phyloP scores from a whole-genome alignment of 1,284 basidiomycete species.

The Cryptococcus hybrid region DNA sequence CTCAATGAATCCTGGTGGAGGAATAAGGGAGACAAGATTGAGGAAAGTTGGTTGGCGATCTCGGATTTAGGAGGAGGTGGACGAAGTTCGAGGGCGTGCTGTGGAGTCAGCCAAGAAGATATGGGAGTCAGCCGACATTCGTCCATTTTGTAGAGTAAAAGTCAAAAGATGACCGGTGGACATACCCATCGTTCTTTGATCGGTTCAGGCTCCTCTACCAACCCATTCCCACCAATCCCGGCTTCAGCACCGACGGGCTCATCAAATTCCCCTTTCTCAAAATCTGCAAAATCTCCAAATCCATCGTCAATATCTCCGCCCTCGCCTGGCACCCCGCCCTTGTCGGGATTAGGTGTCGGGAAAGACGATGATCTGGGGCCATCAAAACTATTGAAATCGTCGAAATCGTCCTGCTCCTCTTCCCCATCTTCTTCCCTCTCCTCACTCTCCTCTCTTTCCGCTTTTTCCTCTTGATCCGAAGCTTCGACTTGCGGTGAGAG shows the following conservation, averaged over 20 bases:
- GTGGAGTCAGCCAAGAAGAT: neutral
- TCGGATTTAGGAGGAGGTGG: slow-evolving; percentile 61
- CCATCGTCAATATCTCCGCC: slow-evolving; percentile 30
- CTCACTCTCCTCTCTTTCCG: neutral
- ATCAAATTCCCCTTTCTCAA: slow-evolving; percentile 52
- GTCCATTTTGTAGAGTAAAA: neutral
- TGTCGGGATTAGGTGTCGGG: too few relatives aligned
- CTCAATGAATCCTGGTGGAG: slow-evolving; percentile 56
- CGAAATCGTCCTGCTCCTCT: slow-evolving; percentile 66
- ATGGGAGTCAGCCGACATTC: neutral
- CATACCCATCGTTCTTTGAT: slow-evolving; percentile 15
- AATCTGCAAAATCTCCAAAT: slow-evolving; percentile 69
- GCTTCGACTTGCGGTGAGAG: too few relatives aligned
- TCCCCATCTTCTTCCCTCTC: neutral
- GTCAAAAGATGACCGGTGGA: neutral
- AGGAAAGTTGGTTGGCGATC: slow-evolving; percentile 62
- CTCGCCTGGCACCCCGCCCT: too few relatives aligned
- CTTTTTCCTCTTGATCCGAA: neutral
- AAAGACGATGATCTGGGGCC: too few relatives aligned
- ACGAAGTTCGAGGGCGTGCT: slow-evolving; percentile 65
- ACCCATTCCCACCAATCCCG: neutral
- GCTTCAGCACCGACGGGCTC: slow-evolving; percentile 21
- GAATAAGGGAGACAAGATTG: slow-evolving; percentile 67
- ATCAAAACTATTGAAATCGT: slow-evolving; percentile 51
- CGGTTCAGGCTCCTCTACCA: slow-evolving; percentile 5